These are phyloP conservation scores for Myxozyma kluyveri DNA, from an alignment of 805 yeast genomes.

Conservation along the genomic window DNA sequence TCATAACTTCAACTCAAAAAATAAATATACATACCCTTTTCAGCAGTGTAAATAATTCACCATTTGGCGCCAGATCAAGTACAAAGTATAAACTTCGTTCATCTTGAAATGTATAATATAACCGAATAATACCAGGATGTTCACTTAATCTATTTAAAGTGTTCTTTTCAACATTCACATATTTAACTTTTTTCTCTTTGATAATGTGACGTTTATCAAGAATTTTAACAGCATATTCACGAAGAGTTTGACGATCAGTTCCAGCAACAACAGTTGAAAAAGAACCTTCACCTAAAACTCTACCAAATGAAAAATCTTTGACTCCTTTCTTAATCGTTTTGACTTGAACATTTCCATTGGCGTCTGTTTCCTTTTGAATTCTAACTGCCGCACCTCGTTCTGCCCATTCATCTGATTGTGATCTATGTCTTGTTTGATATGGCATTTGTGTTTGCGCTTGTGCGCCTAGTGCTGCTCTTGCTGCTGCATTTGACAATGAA, in stretches of 20 bases:
- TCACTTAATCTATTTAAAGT: constrained; percentile 82
- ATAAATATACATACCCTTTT: constrained; percentile 44
- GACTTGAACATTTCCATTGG: constrained; percentile 51
- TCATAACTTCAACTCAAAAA: neutral
- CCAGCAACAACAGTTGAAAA: constrained; percentile 93
- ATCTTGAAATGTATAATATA: constrained; percentile 94
- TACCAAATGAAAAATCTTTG: constrained; percentile 84
- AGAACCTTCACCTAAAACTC: constrained; percentile 90
- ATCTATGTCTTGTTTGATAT: constrained; percentile 3
- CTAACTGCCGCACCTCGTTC: constrained; percentile 60
- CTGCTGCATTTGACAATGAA: neutral
- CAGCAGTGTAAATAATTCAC: constrained; percentile 82
- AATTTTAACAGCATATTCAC: constrained; percentile 85
- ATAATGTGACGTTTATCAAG: constrained; percentile 90
- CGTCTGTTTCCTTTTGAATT: constrained; percentile 46
- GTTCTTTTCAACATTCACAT: constrained; percentile 91
- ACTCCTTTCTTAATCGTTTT: constrained; percentile 56
- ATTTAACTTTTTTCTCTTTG: constrained; percentile 89
- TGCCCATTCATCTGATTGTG: constrained; percentile 48
- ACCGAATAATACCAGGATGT: constrained; percentile 91
- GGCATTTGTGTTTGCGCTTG: no score
- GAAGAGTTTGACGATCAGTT: constrained; percentile 65
- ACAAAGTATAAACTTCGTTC: constrained; percentile 84
- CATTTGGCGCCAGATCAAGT: constrained; percentile 89
- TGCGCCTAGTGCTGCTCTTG: neutral